These are phyloP conservation scores for Dictyophora rubrovolvata DNA, from an alignment of 768 basidiomycete species.

Conservation along the genomic window DNA sequence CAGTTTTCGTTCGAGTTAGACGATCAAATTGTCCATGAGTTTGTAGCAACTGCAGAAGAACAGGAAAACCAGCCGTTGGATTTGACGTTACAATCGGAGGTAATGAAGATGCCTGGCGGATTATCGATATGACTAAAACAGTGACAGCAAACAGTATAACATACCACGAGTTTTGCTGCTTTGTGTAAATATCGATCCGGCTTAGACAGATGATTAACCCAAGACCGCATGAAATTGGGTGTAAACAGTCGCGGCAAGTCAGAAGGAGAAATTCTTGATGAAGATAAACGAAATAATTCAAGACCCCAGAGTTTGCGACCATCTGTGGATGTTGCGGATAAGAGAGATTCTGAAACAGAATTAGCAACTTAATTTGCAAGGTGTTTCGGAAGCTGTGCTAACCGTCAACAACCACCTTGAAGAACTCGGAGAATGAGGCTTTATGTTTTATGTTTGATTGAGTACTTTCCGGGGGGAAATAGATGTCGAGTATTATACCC, in stretches of 20 bases:
- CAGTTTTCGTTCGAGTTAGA: conserved; percentile 84
- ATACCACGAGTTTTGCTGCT: conserved; percentile 72
- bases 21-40: conserved; percentile 84
- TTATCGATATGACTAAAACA: not conserved
- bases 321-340: conserved; percentile 71
- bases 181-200: conserved; percentile 85
- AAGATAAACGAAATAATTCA: conserved; percentile 73
- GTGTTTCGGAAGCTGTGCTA: conserved; percentile 15
- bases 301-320: conserved; percentile 97
- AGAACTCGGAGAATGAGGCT: conserved; percentile 84
- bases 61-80: conserved; percentile 71
- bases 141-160: conserved; percentile 17
- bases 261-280: conserved; percentile 51
- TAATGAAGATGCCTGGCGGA: conserved; percentile 56
- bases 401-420: conserved; percentile 87
- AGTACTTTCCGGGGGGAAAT: conserved; percentile 42
- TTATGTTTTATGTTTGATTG: conserved; percentile 21
- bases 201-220: conserved; percentile 92
- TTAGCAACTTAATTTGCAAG: not conserved
- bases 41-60: conserved; percentile 79
- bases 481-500: conserved; percentile 69
- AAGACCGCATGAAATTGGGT: conserved; percentile 89
- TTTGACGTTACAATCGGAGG: conserved; percentile 64
- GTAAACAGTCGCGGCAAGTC: conserved; percentile 85
- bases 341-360: conserved; percentile 60